phyloP scores from a whole-genome alignment of 2,329 filamentous ascomycete species.

The Diaporthe nobilis region DNA sequence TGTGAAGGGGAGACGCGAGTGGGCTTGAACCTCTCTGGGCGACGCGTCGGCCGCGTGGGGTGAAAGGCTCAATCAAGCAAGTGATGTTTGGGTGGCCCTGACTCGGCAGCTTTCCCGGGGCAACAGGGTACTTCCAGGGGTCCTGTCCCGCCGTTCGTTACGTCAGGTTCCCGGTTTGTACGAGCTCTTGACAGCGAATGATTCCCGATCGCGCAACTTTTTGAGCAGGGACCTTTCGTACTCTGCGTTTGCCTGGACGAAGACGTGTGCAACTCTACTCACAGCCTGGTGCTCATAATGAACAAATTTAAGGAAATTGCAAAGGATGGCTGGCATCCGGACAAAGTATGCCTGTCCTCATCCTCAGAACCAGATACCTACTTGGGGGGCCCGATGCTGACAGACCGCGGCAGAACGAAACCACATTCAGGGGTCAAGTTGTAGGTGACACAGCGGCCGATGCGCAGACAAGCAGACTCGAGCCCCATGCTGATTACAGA shows the following conservation, averaged over 20 bases:
- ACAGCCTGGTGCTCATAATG: constrained; percentile 50
- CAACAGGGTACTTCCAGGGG: constrained; percentile 29
- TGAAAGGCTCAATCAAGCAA: neutral
- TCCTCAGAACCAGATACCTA: neutral
- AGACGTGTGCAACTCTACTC: neutral
- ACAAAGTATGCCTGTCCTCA: constrained; percentile 51
- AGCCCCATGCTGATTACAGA: constrained; percentile 9
- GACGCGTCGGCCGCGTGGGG: constrained; percentile 40
- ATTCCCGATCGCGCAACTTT: constrained; percentile 19
- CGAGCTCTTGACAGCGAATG: constrained; percentile 11
- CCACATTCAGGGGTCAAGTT: constrained; percentile 58
- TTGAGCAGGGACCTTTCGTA: neutral
- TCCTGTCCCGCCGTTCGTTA: constrained; percentile 33
- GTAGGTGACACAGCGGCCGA: constrained; percentile 54
- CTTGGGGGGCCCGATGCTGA: neutral
- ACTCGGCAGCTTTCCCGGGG: neutral
- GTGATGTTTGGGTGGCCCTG: constrained; percentile 26
- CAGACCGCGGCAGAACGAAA: constrained; percentile 31
- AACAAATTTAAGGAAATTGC: constrained; percentile 62
- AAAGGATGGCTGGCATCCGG: constrained; percentile 68
- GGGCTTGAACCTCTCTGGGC: neutral
- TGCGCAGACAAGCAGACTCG: neutral
- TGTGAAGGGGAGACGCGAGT: constrained; percentile 1
- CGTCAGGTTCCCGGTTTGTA: constrained; percentile 26
- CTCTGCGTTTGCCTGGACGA: neutral